These are phyloP conservation scores for Colletotrichum sp. DNA, from an alignment of 2,329 filamentous ascomycete species.

Conservation along the genomic window DNA sequence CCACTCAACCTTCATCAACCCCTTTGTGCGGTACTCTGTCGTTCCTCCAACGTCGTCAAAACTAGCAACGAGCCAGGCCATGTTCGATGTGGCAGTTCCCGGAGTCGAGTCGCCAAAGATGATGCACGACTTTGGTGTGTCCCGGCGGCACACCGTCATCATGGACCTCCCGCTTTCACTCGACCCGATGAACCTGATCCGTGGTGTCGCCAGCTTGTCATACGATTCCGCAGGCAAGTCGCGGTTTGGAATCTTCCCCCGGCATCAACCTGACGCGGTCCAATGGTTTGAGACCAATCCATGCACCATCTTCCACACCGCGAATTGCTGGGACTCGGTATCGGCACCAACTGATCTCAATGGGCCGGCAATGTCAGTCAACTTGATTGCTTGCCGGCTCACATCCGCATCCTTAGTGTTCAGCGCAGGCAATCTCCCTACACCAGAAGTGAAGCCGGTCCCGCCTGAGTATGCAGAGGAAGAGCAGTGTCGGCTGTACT, in stretches of 20 bases:
- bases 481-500: conserved; percentile 73
- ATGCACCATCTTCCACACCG: conserved; percentile 75
- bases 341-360: background rate
- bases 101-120: conserved; percentile 70
- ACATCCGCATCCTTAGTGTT: conserved; percentile 71
- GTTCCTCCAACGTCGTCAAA: conserved; percentile 24
- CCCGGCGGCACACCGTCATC: conserved; percentile 66
- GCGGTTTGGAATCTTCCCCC: conserved; percentile 72
- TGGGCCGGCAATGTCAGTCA: conserved; percentile 46
- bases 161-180: conserved; percentile 72
- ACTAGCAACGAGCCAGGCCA: conserved; percentile 20
- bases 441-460: conserved; percentile 43
- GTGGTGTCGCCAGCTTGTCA: conserved; percentile 59
- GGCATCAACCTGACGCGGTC: conserved; percentile 59
- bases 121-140: conserved; percentile 80
- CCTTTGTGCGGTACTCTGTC: conserved; percentile 71
- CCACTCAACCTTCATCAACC: conserved; percentile 68
- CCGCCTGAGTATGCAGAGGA: conserved; percentile 53
- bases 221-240: conserved; percentile 64
- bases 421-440: conserved; percentile 65
- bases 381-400: conserved; percentile 70
- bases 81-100: conserved; percentile 60
- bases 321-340: conserved; percentile 69
- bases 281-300: conserved; percentile 72
- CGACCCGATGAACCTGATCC: conserved; percentile 65